These are phyloP conservation scores for Arachnomyces sp. DNA, from an alignment of 2,329 filamentous ascomycete genomes.

Conservation along the genomic window DNA sequence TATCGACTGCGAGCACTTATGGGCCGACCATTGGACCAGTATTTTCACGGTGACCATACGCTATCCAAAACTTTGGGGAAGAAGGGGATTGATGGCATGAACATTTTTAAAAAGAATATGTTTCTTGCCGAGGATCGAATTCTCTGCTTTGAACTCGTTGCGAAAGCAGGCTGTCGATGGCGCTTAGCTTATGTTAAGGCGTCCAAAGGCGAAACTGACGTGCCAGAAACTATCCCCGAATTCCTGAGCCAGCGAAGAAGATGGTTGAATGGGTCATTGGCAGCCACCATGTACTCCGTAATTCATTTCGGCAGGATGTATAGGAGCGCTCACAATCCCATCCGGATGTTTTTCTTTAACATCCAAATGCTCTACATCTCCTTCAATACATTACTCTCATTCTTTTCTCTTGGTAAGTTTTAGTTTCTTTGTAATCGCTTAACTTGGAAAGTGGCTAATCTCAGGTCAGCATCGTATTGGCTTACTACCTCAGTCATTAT, in stretches of 20 bases:
- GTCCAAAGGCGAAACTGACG: slow-evolving; percentile 97
- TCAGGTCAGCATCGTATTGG: slow-evolving; percentile 83
- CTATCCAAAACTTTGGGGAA: slow-evolving; percentile 90
- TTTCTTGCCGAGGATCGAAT: slow-evolving; percentile 99
- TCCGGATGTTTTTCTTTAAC: slow-evolving; percentile 99
- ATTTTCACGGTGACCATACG: slow-evolving; percentile 99
- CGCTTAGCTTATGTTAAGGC: slow-evolving; percentile 98
- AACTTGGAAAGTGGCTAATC: too few relatives aligned
- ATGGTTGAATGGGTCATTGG: slow-evolving; percentile 99
- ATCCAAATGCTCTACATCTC: slow-evolving; percentile 94
- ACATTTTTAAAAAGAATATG: slow-evolving; percentile 99
- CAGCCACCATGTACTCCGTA: slow-evolving; percentile 89
- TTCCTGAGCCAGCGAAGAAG: slow-evolving; percentile 97
- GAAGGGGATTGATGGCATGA: slow-evolving; percentile 99
- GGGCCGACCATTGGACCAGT: slow-evolving; percentile 93
- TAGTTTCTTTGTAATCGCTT: slow-evolving; percentile 7
- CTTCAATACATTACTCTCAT: slow-evolving; percentile 79
- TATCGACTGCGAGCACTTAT: slow-evolving; percentile 98
- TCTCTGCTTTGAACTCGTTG: slow-evolving; percentile 96
- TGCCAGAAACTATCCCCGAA: slow-evolving; percentile 90
- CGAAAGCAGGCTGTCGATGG: slow-evolving; percentile 98
- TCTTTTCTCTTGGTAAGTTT: slow-evolving; percentile 61
- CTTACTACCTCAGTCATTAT: slow-evolving; percentile 98
- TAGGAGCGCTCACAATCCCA: slow-evolving; percentile 92
- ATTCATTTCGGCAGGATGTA: slow-evolving; percentile 99